These are phyloP conservation scores for Podaxis sp. DNA, from an alignment of 768 basidiomycete species.

Conservation along the genomic window DNA sequence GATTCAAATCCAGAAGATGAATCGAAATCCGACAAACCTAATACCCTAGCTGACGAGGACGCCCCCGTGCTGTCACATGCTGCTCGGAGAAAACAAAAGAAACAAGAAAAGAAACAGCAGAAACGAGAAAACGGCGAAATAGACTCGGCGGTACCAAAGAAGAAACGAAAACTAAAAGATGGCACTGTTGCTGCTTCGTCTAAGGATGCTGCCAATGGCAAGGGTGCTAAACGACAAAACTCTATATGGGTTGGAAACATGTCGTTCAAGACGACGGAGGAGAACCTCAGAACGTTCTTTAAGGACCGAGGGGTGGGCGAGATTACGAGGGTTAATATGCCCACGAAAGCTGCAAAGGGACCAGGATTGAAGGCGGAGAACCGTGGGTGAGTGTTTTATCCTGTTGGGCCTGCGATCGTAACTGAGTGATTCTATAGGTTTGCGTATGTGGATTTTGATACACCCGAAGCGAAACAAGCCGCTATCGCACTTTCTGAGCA, in stretches of 20 bases:
- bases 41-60: slow-evolving; percentile 25
- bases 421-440: slow-evolving; percentile 52
- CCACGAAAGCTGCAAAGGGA: slow-evolving; percentile 58
- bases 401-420: slow-evolving; percentile 15
- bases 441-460: slow-evolving; percentile 94
- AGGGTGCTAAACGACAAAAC: slow-evolving; percentile 60
- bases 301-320: slow-evolving; percentile 56
- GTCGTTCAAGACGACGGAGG: slow-evolving; percentile 82
- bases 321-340: slow-evolving; percentile 84
- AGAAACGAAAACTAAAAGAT: slow-evolving; percentile 49
- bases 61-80: slow-evolving; percentile 71
- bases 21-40: slow-evolving; percentile 7
- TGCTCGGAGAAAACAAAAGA: slow-evolving; percentile 66
- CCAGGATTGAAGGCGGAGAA: slow-evolving; percentile 63
- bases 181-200: slow-evolving; percentile 31
- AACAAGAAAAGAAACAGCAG: slow-evolving; percentile 34
- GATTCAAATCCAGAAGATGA: slow-evolving; percentile 6
- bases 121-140: slow-evolving; percentile 23
- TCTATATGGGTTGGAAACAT: slow-evolving; percentile 97
- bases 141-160: slow-evolving; percentile 25
- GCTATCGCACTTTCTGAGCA: slow-evolving; percentile 85
- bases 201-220: slow-evolving; percentile 25
- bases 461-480: slow-evolving; percentile 65
- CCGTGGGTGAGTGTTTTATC: slow-evolving; percentile 60
- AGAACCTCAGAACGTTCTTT: slow-evolving; percentile 72